phyloP scores from a whole-genome alignment of 192 early-diverging fungal genomes.

The Backusella liffmaniae region DNA sequence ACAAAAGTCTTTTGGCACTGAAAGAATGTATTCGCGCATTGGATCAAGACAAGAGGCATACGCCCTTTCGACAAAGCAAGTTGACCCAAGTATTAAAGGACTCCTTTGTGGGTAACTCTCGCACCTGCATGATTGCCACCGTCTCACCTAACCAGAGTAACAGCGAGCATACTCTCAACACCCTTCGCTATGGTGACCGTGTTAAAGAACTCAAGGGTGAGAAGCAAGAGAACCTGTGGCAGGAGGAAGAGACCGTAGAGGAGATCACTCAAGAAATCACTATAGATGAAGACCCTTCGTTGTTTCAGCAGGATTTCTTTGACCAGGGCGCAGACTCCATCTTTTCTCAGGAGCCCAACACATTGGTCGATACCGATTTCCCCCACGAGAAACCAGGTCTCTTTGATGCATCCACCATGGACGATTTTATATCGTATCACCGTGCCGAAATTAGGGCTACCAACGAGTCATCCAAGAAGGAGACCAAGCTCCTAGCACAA shows the following conservation, averaged over 20 bases:
- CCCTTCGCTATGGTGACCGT: slow-evolving; percentile 92
- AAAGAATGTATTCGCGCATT: slow-evolving; percentile 98
- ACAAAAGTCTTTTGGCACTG: slow-evolving; percentile 95
- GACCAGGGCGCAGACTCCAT: not conserved
- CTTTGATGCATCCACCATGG: slow-evolving; percentile 45
- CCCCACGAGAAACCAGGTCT: not conserved
- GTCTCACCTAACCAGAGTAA: slow-evolving; percentile 95
- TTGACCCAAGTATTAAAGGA: slow-evolving; percentile 97
- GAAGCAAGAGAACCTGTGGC: slow-evolving; percentile 10
- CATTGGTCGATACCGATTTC: not conserved
- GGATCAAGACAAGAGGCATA: slow-evolving; percentile 93
- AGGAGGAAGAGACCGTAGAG: not conserved
- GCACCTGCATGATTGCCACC: slow-evolving; percentile 99
- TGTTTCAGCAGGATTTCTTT: slow-evolving; percentile 6
- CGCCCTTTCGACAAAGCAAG: slow-evolving; percentile 97
- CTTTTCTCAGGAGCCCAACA: not conserved
- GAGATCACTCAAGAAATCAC: too few relatives aligned
- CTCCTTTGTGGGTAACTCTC: slow-evolving; percentile 96
- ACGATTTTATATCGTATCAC: slow-evolving; percentile 61
- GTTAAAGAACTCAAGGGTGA: slow-evolving; percentile 50
- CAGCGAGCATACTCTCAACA: slow-evolving; percentile 96
- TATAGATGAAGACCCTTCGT: not conserved
- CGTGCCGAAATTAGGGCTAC: slow-evolving; percentile 63
- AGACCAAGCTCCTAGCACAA: slow-evolving; percentile 63
- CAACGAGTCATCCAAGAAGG: slow-evolving; percentile 60